Percentiles rank a stretch among this genome's conserved stretches.
These are phyloP conservation scores for Ceratocystis cacaofunesta DNA, from an alignment of 2,329 filamentous ascomycete species.

Conservation along the genomic window DNA sequence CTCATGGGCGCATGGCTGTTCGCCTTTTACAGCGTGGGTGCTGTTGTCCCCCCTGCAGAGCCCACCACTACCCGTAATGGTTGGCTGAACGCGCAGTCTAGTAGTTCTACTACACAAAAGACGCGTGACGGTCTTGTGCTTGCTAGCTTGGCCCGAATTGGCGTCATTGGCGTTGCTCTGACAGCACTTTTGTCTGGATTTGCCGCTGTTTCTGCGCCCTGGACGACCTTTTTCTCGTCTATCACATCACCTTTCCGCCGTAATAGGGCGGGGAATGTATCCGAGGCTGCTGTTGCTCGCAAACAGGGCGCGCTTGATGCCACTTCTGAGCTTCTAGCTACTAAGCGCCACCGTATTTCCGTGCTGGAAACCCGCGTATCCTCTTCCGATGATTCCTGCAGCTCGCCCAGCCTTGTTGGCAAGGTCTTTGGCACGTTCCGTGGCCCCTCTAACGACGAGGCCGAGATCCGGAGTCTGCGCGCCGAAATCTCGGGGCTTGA, in stretches of 20 bases:
- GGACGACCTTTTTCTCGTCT: slow-evolving; percentile 55
- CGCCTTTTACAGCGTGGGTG: slow-evolving; percentile 62
- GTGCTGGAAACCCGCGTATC: slow-evolving; percentile 44
- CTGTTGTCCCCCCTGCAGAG: slow-evolving; percentile 37
- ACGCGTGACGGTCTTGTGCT: slow-evolving; percentile 27
- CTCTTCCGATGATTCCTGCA: slow-evolving; percentile 21
- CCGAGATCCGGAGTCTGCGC: slow-evolving; percentile 47
- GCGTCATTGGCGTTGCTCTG: slow-evolving; percentile 69
- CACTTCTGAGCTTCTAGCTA: slow-evolving; percentile 61
- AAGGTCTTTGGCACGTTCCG: slow-evolving; percentile 60
- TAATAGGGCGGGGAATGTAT: slow-evolving; percentile 36
- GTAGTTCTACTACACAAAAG: slow-evolving; percentile 17
- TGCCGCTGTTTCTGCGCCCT: slow-evolving; percentile 73
- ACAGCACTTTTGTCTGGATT: slow-evolving; percentile 86
- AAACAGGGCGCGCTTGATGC: slow-evolving; percentile 68
- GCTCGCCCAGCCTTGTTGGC: slow-evolving; percentile 44
- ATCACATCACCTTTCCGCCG: slow-evolving; percentile 35
- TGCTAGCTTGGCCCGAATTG: slow-evolving; percentile 53
- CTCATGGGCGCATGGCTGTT: slow-evolving; percentile 56
- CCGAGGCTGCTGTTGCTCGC: slow-evolving; percentile 58
- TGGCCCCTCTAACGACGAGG: slow-evolving; percentile 43
- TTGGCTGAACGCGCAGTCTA: slow-evolving; percentile 11
- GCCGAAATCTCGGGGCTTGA: slow-evolving; percentile 68
- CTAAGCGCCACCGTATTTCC: slow-evolving; percentile 59
- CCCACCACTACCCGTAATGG: slow-evolving; percentile 16